Percentiles rank a stretch among this genome's conserved stretches.
Evolutionary conservation across 768 basidiomycete species (phyloP).

Genomic region (Lactifluus rugatus): DNA sequence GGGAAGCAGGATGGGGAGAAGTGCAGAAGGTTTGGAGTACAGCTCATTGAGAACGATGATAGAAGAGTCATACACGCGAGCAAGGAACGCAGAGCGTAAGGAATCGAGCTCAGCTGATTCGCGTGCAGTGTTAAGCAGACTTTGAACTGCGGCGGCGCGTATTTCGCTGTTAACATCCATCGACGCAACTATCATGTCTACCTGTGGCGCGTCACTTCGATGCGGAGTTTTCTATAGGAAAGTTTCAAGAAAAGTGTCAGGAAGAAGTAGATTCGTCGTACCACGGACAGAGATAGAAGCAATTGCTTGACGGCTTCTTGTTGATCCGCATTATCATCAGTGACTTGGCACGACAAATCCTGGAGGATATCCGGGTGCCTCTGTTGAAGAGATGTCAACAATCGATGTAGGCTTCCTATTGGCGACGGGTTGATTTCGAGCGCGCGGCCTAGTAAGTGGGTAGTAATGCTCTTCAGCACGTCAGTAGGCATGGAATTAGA

Average conservation of each 20-base stretch:
- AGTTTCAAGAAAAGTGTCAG: not conserved
- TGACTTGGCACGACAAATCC: conserved; percentile 30
- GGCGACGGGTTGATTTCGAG: conserved; percentile 1
- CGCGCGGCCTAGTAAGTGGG: conserved; percentile 15
- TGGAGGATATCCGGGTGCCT: conserved; percentile 47
- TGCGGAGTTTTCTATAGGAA: conserved; percentile 10
- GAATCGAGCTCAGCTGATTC: conserved; percentile 27
- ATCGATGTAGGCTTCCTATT: conserved; percentile 10
- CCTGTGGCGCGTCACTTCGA: conserved; percentile 3
- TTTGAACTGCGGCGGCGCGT: conserved; percentile 50
- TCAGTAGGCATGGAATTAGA: not conserved
- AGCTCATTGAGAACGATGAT: conserved; percentile 53
- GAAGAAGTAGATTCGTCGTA: conserved; percentile 24
- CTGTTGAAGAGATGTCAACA: conserved; percentile 56
- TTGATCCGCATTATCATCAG: conserved; percentile 24
- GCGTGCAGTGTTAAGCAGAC: conserved; percentile 37
- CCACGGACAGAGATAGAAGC: conserved; percentile 48
- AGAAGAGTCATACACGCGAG: conserved; percentile 60
- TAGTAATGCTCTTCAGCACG: conserved; percentile 7
- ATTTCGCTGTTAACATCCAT: conserved; percentile 51
- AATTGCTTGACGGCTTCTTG: conserved; percentile 44
- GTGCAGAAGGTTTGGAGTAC: conserved; percentile 41
- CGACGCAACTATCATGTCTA: conserved; percentile 42
- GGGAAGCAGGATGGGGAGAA: conserved; percentile 38
- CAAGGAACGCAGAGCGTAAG: conserved; percentile 52